phyloP scores from a whole-genome alignment of 306 rosid species.

The Sindora glabra region DNA sequence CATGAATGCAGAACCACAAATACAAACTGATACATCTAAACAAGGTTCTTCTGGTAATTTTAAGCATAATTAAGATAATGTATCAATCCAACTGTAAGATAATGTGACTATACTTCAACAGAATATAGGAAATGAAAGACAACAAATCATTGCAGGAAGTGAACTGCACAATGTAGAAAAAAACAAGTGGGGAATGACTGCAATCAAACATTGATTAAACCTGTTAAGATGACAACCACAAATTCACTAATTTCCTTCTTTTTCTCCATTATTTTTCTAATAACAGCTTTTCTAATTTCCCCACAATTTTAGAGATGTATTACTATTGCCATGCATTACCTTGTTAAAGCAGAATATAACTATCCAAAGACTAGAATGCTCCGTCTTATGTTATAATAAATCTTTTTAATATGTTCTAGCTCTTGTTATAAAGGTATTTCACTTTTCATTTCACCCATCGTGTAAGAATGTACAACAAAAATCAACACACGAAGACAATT shows the following conservation, averaged over 20 bases:
- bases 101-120: background rate
- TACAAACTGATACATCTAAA: background rate
- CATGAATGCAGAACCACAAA: conserved; percentile 2
- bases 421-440: background rate
- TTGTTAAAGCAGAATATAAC: no score
- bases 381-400: no score
- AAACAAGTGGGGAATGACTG: background rate
- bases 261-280: background rate
- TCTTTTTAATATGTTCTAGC: background rate
- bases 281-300: background rate
- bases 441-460: background rate
- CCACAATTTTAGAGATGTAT: background rate
- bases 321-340: background rate
- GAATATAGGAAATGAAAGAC: background rate
- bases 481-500: background rate
- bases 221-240: background rate
- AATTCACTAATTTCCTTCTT: no score
- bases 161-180: background rate
- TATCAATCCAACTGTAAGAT: background rate
- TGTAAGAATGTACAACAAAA: background rate
- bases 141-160: conserved; percentile 1
- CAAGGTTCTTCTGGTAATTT: conserved; percentile 4
- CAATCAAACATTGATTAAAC: background rate
- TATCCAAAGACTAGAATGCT: no score
- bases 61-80: background rate